A percentile compares a stretch with the other conserved stretches of the same genome.
Conservation (phyloP, 176 grass and related monocot genomes). For the Oropetium thomaeum region DNA sequence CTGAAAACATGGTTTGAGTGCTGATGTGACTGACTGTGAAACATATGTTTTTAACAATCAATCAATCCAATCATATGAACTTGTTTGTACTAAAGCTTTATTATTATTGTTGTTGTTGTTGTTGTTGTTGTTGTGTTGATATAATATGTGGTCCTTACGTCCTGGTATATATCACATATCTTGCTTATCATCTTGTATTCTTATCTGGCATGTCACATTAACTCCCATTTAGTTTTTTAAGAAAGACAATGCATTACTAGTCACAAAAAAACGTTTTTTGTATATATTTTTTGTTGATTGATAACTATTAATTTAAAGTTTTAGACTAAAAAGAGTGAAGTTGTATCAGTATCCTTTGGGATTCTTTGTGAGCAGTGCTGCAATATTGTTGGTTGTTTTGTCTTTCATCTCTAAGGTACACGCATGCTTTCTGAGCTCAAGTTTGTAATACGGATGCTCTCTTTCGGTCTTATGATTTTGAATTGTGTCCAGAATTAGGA, state of each 20-base stretch:
- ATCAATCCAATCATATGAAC: neutral
- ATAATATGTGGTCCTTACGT: neutral
- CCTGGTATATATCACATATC: neutral
- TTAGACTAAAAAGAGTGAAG: neutral
- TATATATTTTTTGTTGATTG: neutral
- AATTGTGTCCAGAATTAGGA: conserved; percentile 5
- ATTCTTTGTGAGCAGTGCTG: neutral
- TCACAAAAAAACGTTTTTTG: neutral
- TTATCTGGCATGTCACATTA: neutral
- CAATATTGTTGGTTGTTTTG: conserved; percentile 16
- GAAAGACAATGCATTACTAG: neutral
- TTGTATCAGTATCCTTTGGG: neutral
- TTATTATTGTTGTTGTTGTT: too few relatives aligned
- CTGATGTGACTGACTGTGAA: neutral
- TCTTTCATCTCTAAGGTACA: conserved; percentile 2
- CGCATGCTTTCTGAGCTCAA: neutral
- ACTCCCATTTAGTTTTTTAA: neutral
- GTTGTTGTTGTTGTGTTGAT: too few relatives aligned
- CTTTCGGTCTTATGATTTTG: neutral
- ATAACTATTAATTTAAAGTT: neutral
- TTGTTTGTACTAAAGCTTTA: neutral
- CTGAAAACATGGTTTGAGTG: conserved; percentile 17
- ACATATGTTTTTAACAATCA: neutral
- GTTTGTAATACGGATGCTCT: neutral
- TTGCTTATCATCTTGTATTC: neutral